Percentiles rank a stretch among this genome's conserved stretches.
Conservation (phyloP, 352 stramenopile genomes). For the Phytophthora colocasiae region DNA sequence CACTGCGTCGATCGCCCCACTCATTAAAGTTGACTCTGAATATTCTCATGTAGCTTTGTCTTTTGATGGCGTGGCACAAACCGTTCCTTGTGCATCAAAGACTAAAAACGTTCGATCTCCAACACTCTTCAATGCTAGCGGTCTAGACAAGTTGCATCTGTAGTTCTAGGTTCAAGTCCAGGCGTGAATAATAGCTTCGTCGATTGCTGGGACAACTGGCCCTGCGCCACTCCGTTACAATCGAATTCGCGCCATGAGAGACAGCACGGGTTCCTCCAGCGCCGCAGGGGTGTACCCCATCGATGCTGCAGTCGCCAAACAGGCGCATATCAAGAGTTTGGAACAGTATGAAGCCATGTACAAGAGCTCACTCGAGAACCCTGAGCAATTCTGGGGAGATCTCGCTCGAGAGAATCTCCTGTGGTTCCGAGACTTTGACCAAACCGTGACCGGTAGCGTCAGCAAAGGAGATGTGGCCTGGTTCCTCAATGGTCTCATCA, state of each 20-base stretch:
- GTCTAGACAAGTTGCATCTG: background rate
- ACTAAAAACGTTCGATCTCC: background rate
- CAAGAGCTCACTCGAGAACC: slow-evolving; percentile 19
- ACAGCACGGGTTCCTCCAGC: slow-evolving; percentile 2
- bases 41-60: background rate
- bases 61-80: slow-evolving; percentile 1
- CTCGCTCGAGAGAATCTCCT: slow-evolving; percentile 16
- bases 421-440: slow-evolving; percentile 23
- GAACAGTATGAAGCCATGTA: slow-evolving; percentile 20
- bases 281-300: slow-evolving; percentile 9
- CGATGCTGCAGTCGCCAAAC: background rate
- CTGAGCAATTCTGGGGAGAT: slow-evolving; percentile 14
- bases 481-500: slow-evolving; percentile 24
- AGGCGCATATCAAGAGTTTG: slow-evolving; percentile 14
- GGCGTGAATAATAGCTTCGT: too few relatives aligned
- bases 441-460: slow-evolving; percentile 14
- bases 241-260: slow-evolving; percentile 20
- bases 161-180: slow-evolving; percentile 8
- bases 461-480: slow-evolving; percentile 19
- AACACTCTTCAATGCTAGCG: background rate
- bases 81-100: background rate
- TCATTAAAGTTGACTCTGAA: slow-evolving; percentile 1
- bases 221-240: slow-evolving; percentile 17
- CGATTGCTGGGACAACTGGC: slow-evolving; percentile 4
- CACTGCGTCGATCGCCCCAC: background rate